Evolutionary conservation across 495 filamentous ascomycete species (phyloP).

Genomic region (Daldinia childiae): DNA sequence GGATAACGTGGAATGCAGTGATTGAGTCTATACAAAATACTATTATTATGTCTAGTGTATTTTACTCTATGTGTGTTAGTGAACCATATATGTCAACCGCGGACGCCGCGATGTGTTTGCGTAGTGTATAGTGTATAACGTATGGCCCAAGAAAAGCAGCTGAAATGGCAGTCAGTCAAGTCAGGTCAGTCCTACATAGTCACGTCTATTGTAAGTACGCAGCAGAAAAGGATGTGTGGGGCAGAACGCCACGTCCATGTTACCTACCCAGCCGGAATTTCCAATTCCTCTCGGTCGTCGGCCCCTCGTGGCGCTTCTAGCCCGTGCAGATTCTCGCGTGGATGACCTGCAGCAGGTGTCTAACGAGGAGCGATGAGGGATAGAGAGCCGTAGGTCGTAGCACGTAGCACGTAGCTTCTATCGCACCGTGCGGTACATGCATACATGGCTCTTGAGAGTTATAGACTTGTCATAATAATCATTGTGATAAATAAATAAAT

Average conservation of each 20-base stretch:
- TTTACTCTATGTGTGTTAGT: conserved; percentile 9
- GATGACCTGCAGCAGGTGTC: conserved; percentile 40
- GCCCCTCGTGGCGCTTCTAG: conserved; percentile 41
- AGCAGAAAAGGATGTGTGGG: conserved; percentile 30
- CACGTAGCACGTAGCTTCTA: conserved; percentile 30
- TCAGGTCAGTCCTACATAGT: conserved; percentile 6
- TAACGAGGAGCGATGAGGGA: conserved; percentile 15
- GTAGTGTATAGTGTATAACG: not conserved
- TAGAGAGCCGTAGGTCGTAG: conserved; percentile 21
- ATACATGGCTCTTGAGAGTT: not conserved
- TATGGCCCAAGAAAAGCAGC: conserved; percentile 8
- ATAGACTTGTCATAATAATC: not conserved
- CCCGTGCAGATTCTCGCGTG: conserved; percentile 45
- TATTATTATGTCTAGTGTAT: not conserved
- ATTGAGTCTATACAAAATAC: conserved; percentile 24
- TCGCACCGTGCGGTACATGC: conserved; percentile 22
- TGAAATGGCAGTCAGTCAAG: conserved; percentile 16
- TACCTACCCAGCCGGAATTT: conserved; percentile 43
- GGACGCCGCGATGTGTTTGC: conserved; percentile 28
- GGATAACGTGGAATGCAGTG: conserved; percentile 42
- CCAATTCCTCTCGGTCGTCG: conserved; percentile 44
- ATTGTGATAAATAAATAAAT: not conserved
- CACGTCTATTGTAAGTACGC: conserved; percentile 1
- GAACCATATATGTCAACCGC: conserved; percentile 37
- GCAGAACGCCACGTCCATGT: conserved; percentile 40